Evolutionary conservation across 2,329 filamentous ascomycete species (phyloP).

Genomic region (Penicillium sp.): DNA sequence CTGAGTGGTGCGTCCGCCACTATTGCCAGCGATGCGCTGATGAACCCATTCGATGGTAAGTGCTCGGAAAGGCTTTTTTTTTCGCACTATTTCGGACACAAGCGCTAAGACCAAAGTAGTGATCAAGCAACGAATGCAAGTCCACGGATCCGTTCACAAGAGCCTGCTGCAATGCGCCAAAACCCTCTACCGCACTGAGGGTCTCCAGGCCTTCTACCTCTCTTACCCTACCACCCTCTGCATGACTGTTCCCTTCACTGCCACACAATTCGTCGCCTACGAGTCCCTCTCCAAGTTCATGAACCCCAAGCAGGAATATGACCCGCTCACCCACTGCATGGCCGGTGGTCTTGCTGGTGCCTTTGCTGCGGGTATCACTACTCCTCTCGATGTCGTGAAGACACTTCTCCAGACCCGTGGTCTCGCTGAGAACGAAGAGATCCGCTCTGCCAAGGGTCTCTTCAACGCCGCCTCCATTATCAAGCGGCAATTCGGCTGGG

Average conservation of each 20-base stretch:
- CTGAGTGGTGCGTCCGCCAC: constrained; percentile 92
- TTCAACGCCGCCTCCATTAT: constrained; percentile 77
- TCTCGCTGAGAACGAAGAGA: constrained; percentile 74
- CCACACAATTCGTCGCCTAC: constrained; percentile 95
- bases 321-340: constrained; percentile 89
- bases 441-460: constrained; percentile 82
- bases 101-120: constrained; percentile 55
- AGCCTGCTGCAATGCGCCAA: constrained; percentile 83
- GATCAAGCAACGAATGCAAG: constrained; percentile 99
- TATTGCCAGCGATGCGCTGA: constrained; percentile 94
- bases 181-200: constrained; percentile 84
- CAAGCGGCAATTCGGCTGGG: constrained; percentile 77
- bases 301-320: constrained; percentile 78
- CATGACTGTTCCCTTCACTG: constrained; percentile 98
- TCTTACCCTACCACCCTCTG: constrained; percentile 97
- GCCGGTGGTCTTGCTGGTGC: constrained; percentile 92
- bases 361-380: constrained; percentile 89
- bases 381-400: constrained; percentile 97
- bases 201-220: constrained; percentile 90
- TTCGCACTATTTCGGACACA: background rate
- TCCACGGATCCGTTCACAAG: constrained; percentile 90
- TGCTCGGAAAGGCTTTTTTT: background rate
- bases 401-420: constrained; percentile 94
- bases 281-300: constrained; percentile 92
- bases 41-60: constrained; percentile 98